phyloP scores from a whole-genome alignment of 345 rosid genomes.

The Euphorbia tirucalli region DNA sequence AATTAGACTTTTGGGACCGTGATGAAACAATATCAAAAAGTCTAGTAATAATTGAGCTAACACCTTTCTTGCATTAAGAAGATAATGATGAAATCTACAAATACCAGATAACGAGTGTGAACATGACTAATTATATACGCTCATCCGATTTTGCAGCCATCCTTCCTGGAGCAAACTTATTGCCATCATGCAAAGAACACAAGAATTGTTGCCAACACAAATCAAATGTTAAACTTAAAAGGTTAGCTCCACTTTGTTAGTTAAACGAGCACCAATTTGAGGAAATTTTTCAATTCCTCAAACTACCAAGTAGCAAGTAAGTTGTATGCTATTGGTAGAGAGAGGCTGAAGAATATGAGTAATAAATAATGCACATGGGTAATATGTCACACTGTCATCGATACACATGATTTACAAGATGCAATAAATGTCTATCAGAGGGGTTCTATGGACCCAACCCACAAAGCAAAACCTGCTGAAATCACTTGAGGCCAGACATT shows the following conservation, averaged over 20 bases:
- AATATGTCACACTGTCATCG: conserved; percentile 15
- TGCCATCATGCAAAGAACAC: too few relatives aligned
- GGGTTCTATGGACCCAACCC: conserved; percentile 18
- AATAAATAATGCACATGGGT: conserved; percentile 47
- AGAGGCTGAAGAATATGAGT: conserved; percentile 18
- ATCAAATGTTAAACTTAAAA: neutral
- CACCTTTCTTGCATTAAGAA: neutral
- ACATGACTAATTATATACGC: neutral
- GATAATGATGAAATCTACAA: neutral
- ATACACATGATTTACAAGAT: conserved; percentile 20
- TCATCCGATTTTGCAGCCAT: neutral
- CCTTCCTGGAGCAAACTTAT: neutral
- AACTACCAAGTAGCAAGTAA: neutral
- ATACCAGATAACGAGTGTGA: neutral
- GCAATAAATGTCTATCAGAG: conserved; percentile 31
- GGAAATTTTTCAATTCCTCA: conserved; percentile 3
- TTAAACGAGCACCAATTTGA: neutral
- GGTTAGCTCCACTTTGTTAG: too few relatives aligned
- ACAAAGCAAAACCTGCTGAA: conserved; percentile 10
- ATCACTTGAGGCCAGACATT: conserved; percentile 16
- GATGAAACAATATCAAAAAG: too few relatives aligned
- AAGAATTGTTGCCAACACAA: too few relatives aligned
- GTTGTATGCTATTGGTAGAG: conserved; percentile 19
- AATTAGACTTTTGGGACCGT: too few relatives aligned
- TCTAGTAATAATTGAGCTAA: too few relatives aligned